Evolutionary conservation across 352 stramenopile genomes (phyloP), one percentile per base, ranked within the genome.

Genomic region (Peronospora destructor): DNA sequence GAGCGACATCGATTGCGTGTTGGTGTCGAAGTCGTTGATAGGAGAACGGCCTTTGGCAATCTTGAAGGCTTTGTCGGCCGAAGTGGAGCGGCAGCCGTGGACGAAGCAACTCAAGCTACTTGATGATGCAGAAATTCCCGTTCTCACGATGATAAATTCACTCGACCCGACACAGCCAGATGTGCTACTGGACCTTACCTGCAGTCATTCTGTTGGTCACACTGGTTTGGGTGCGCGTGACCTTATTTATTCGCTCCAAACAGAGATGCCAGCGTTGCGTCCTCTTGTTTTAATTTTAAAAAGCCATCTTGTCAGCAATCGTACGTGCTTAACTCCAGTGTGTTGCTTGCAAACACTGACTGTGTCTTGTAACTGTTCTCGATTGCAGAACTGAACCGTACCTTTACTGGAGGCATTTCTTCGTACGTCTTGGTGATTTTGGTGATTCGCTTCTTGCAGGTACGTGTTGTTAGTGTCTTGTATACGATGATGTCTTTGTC

Each of bases 1-100:
- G 30, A 98, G 94, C 52, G 96, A 99, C 74, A 74, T 99, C 16
- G 96, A 99, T 66, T 95, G 97, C 44, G 94, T 99, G 9, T 75
- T 97, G 43, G 68, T 96, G 17, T 83, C 90, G 30, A 87, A 86
- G 36, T 86, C 94, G 4, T 73, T 84, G 6, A 43, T 37, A 12
- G 81, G 85, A 60, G 79, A 82, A 39, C 71, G 71, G 13, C 88
- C 95, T n/a, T 68, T 85, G 17, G 68, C 71, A 3, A 91, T 95
- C 46, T 81, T 98, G 54, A 91, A 96, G 52, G 59, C 91, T 6
- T 69, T 98, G 10, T 78, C 84, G 13, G 66, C 78, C 30, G 81
- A 86, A 41, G 53, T 98, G 9, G 85, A 88, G 33, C 64, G 60
- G 12, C 83, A 93, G 32, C 25, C 64, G 1, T 95, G 85, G 80